Evolutionary conservation across 768 basidiomycete species (phyloP), one percentile per base, ranked within the genome.

Genomic region (Pulveroboletus sp.): DNA sequence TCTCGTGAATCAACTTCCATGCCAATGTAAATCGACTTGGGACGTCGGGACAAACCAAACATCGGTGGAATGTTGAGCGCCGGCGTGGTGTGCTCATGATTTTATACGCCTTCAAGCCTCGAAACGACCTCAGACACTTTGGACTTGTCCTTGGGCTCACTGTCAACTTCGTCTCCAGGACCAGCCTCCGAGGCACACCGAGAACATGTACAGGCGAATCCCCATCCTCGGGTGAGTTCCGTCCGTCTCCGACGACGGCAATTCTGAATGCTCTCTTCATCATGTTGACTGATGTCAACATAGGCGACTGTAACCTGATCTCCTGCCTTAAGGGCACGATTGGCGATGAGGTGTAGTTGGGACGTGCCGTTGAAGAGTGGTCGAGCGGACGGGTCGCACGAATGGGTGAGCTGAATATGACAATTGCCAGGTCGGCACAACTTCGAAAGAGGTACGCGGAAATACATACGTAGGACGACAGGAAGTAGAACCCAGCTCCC

Each of bases 211-310:
- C 90, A 93, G 11, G 86, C 81, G 63, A 92, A 90, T 49, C 77
- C 74, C 90, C 90, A 93, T 29, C 90, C 89, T 36, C 85, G 76
- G 20, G 79, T 87, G 31, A 93, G 76, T 71, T 89, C 86, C 57
- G 75, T 73, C 27, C 90, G 77, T 54, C 89, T 73, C 37, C 85
- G 75, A 48, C 80, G 73, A 47, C 86, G 75, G 44, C 82, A 80
- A 24, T 84, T 81, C 3, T 69, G 63, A 10, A 63, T 54, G 29
- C 73, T 73, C 68, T 89, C 86, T 23, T 61, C 79, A 2, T 72
- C 62, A 49, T 73, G 78, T 59, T 80, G 78, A 0, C 70, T 68
- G 55, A 84, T 79, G 55, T 90, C 86, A 43, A 89, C 85, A 58
- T 79, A 93, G 2, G 90, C 81, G 45, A 91, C 75, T 23, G 83